Conservation (phyloP, 805 yeast genomes). For the Wickerhamiella vanderwaltii region DNA sequence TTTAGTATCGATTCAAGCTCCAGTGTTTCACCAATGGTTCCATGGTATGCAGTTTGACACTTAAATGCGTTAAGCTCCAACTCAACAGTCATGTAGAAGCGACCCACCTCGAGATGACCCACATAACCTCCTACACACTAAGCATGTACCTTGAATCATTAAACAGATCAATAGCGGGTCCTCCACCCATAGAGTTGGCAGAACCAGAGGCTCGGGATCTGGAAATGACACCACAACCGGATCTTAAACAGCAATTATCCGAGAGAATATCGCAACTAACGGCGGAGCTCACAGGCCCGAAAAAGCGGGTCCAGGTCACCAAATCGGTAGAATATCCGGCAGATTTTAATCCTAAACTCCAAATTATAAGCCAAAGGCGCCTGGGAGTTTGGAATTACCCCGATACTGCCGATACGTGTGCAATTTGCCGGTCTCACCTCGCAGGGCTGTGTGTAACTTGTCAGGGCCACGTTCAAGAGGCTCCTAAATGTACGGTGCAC, state of each 20-base stretch:
- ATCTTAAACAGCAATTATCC: background rate
- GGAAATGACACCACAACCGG: no score
- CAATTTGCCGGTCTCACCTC: conserved; percentile 10
- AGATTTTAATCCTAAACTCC: background rate
- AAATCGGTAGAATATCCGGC: conserved; percentile 4
- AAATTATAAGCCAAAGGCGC: background rate
- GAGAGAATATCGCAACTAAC: background rate
- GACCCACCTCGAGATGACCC: no score
- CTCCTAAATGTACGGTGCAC: background rate
- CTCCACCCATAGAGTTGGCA: no score
- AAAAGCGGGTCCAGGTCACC: background rate
- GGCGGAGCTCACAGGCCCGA: background rate
- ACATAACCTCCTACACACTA: no score
- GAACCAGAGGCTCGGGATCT: no score
- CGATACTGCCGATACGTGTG: conserved; percentile 8
- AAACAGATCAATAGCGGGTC: no score
- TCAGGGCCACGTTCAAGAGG: no score
- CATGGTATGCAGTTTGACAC: no score
- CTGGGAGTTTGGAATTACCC: conserved; percentile 7
- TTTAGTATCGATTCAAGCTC: no score
- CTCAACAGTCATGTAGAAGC: no score
- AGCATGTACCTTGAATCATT: conserved; percentile 4
- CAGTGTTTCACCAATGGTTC: no score
- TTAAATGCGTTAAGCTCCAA: no score
- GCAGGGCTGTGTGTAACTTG: conserved; percentile 4